phyloP scores from a whole-genome alignment of 2,329 filamentous ascomycete species.

The Chrysoporthe austroafricana region DNA sequence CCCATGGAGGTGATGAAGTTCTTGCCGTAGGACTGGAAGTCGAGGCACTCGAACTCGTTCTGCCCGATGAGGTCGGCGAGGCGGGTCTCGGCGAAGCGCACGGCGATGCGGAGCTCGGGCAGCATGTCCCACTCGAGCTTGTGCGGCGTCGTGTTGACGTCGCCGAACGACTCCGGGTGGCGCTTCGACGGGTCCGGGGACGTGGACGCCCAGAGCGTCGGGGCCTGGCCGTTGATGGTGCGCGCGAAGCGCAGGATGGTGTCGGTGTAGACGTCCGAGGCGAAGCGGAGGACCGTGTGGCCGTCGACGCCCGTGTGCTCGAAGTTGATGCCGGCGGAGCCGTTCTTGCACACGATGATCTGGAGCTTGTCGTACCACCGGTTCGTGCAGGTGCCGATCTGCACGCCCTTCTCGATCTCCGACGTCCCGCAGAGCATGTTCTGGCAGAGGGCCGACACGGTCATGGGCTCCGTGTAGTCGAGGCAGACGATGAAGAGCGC shows the following conservation, averaged over 20 bases:
- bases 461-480: conserved; percentile 86
- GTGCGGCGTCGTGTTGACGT: conserved; percentile 90
- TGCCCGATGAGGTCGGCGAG: conserved; percentile 94
- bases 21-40: conserved; percentile 89
- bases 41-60: conserved; percentile 92
- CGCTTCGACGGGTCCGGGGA: conserved; percentile 93
- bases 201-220: conserved; percentile 85
- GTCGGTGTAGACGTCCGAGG: conserved; percentile 95
- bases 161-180: conserved; percentile 87
- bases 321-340: conserved; percentile 97
- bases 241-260: conserved; percentile 94
- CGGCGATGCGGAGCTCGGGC: conserved; percentile 85
- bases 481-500: conserved; percentile 91
- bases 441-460: conserved; percentile 83
- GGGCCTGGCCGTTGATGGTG: conserved; percentile 92
- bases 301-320: conserved; percentile 98
- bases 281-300: conserved; percentile 94
- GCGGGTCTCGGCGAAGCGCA: conserved; percentile 93
- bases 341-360: conserved; percentile 99
- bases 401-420: conserved; percentile 87
- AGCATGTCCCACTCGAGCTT: conserved; percentile 98
- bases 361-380: conserved; percentile 99
- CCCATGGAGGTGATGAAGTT: conserved; percentile 98
- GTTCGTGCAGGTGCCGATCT: conserved; percentile 97
- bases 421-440: conserved; percentile 99